Conservation (phyloP, 768 basidiomycete genomes). For the Chalciporus chontae region DNA sequence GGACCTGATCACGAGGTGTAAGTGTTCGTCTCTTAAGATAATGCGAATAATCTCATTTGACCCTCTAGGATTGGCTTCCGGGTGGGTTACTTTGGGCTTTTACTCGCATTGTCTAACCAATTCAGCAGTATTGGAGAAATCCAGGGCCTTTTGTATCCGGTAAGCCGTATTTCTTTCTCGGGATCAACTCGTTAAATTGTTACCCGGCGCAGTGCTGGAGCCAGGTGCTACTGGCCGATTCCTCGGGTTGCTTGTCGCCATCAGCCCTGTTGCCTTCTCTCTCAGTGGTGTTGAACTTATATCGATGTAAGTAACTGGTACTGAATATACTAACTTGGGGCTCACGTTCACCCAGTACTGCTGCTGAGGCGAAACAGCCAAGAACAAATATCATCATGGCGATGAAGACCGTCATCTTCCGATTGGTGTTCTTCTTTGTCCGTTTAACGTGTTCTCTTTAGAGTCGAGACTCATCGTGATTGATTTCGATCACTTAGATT, state of each 20-base stretch:
- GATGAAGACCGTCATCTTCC: slow-evolving; percentile 72
- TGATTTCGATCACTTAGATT: slow-evolving; percentile 14
- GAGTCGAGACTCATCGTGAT: background rate
- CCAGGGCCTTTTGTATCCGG: slow-evolving; percentile 25
- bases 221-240: slow-evolving; percentile 21
- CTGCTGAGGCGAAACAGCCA: slow-evolving; percentile 75
- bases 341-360: slow-evolving; percentile 43
- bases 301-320: slow-evolving; percentile 45
- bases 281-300: slow-evolving; percentile 77
- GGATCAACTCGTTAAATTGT: background rate
- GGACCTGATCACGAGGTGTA: slow-evolving; percentile 47
- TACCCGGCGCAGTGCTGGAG: slow-evolving; percentile 11
- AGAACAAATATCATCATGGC: slow-evolving; percentile 77
- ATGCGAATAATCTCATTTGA: slow-evolving; percentile 13
- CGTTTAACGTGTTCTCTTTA: background rate
- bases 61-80: slow-evolving; percentile 17
- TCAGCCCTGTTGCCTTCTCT: slow-evolving; percentile 52
- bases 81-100: background rate
- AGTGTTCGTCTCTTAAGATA: slow-evolving; percentile 28
- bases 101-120: background rate
- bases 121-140: slow-evolving; percentile 19
- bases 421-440: slow-evolving; percentile 47
- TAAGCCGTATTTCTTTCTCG: background rate
- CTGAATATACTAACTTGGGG: slow-evolving; percentile 9
- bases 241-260: slow-evolving; percentile 19